These are phyloP conservation scores for Tuber microsphaerosporum DNA, from an alignment of 495 filamentous ascomycete genomes.

Conservation along the genomic window DNA sequence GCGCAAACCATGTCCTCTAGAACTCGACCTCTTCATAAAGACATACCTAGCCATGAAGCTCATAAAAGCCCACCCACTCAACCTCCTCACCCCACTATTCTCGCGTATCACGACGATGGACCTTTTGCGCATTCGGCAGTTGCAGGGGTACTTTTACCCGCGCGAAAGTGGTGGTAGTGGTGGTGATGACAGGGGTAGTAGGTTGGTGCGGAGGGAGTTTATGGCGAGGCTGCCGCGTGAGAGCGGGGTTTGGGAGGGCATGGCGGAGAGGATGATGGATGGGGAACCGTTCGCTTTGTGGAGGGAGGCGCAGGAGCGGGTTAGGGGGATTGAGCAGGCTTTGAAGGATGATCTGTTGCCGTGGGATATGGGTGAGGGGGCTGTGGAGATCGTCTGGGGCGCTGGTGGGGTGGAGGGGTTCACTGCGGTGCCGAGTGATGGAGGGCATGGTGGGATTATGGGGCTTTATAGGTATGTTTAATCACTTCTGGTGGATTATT, in stretches of 20 bases:
- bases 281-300: not conserved
- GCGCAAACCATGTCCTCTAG: not conserved
- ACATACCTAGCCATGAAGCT: not conserved
- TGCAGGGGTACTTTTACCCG: not conserved
- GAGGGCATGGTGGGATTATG: not conserved
- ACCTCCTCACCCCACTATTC: not conserved
- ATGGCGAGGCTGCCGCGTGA: not conserved
- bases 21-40: not conserved
- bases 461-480: slow-evolving; percentile 1
- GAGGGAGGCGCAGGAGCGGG: not conserved
- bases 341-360: not conserved
- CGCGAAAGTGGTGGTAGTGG: not conserved
- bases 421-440: not conserved
- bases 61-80: not conserved
- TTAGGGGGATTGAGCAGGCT: not conserved
- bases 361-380: not conserved
- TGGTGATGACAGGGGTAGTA: not conserved
- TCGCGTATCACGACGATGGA: not conserved
- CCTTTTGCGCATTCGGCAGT: not conserved
- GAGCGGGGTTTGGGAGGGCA: not conserved
- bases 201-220: not conserved
- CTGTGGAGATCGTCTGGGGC: not conserved
- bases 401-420: not conserved
- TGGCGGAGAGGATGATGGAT: not conserved
- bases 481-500: not conserved